Evolutionary conservation across 768 basidiomycete species (phyloP).

Genomic region (Lentinula raphanica): DNA sequence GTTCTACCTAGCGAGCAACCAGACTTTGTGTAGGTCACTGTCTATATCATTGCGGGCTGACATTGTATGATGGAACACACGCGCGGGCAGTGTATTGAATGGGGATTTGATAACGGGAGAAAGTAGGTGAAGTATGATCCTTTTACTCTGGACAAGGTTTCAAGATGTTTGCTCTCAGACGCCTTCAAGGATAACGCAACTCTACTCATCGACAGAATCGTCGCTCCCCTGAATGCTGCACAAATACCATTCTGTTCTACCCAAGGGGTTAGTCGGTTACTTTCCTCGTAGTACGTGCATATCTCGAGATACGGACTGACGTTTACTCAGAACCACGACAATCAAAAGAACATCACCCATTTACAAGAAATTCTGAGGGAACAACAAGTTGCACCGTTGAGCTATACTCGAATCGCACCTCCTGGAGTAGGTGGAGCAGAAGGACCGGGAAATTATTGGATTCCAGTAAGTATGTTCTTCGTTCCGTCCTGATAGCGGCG

Average conservation of each 20-base stretch:
- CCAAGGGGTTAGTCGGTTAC: constrained; percentile 49
- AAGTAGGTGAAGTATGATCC: too few relatives aligned
- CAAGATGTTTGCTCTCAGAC: constrained; percentile 30
- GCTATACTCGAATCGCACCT: constrained; percentile 60
- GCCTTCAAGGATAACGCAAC: constrained; percentile 68
- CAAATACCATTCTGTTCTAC: constrained; percentile 63
- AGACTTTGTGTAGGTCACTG: constrained; percentile 57
- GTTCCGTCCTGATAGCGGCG: too few relatives aligned
- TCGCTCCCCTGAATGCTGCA: constrained; percentile 52
- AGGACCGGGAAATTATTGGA: constrained; percentile 74
- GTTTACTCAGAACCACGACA: constrained; percentile 60
- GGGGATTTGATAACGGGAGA: constrained; percentile 75
- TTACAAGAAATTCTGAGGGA: constrained; percentile 62
- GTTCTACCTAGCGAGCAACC: constrained; percentile 56
- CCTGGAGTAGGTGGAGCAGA: constrained; percentile 56
- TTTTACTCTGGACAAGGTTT: too few relatives aligned
- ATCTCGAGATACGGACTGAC: not conserved
- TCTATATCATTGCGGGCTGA: too few relatives aligned
- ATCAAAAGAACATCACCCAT: constrained; percentile 68
- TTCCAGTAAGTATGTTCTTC: constrained; percentile 40
- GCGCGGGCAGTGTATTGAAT: constrained; percentile 50
- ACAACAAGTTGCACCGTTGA: constrained; percentile 46
- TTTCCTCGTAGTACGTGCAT: not conserved
- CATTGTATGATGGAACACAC: constrained; percentile 1
- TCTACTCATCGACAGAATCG: constrained; percentile 56